Base-by-base conservation (phyloP, 2,329 filamentous ascomycete species). In the Epichloe baconii region DNA sequence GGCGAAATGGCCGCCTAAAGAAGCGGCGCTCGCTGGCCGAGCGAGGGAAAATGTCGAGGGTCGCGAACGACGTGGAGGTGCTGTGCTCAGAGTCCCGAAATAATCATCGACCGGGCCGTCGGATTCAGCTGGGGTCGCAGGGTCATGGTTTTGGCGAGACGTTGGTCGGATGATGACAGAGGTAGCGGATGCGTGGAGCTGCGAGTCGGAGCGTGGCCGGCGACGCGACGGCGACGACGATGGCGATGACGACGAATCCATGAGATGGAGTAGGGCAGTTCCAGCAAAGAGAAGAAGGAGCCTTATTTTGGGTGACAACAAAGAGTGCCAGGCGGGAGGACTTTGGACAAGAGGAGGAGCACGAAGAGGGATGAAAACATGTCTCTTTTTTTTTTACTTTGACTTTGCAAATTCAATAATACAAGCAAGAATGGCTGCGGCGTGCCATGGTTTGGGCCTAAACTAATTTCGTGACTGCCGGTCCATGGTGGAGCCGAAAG, bases 211-310 rank as follows among this genome's bases (percentile, higher is more conserved):
- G 15, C 44, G 47, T 26, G 49, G 34, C 47, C 40, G 52, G 14
- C 50, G 47, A 12, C 41, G 43, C 11, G 47, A 48, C 21, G 43
- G 42, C 10, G 52, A 47, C 23, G 52, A 31, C 26, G 26, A 11
- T 8, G 26, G 23, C 23, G 23, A 44, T 5, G 52, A 49, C 23
- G 52, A 45, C 44, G 51, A 47, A 41, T 52, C 51, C 51, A 52
- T 52, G 36, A 21, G 51, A 42, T 14, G 12, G 5, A 38, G 3
- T 6, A 23, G 14, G 41, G 8, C 19, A 12, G 12, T 43, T 31
- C 3, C 10, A 31, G 31, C 10, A 31, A 31, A 31, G 26, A 31
- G 8, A 31, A 19, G 19, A 21, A 43, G 10, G 2, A 23, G 41
- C 41, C 19, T 19, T 21, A 7, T 15, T 11, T 43, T 19, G 21